These are phyloP conservation scores for Scutellaria baicalensis DNA, from an alignment of 257 asterid genomes.

Conservation along the genomic window DNA sequence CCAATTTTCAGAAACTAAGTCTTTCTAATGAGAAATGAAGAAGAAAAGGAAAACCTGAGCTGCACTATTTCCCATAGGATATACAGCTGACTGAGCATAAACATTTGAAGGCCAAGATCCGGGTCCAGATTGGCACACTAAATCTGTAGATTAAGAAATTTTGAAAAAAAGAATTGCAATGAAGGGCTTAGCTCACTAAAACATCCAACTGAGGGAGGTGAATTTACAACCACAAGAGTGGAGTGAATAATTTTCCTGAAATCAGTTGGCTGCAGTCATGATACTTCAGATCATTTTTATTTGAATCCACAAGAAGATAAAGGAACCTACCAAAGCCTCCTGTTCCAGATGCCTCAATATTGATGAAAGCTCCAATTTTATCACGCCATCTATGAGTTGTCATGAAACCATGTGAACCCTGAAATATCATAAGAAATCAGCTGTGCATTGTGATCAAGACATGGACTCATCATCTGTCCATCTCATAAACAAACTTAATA, in stretches of 20 bases:
- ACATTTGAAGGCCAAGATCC: slow-evolving; percentile 91
- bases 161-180: slow-evolving; percentile 11
- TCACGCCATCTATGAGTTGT: slow-evolving; percentile 90
- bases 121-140: slow-evolving; percentile 99
- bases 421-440: slow-evolving; percentile 22
- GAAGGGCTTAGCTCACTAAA: slow-evolving; percentile 6
- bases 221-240: slow-evolving; percentile 1
- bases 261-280: slow-evolving; percentile 1
- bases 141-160: slow-evolving; percentile 48
- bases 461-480: background rate
- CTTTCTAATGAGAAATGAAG: slow-evolving; percentile 10
- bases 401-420: slow-evolving; percentile 99
- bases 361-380: slow-evolving; percentile 81
- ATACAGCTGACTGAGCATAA: slow-evolving; percentile 79
- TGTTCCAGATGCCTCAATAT: slow-evolving; percentile 94
- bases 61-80: slow-evolving; percentile 98
- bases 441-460: slow-evolving; percentile 1
- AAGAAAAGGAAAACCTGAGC: slow-evolving; percentile 67
- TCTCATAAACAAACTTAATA: background rate
- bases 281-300: slow-evolving; percentile 3
- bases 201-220: slow-evolving; percentile 9
- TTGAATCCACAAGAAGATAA: slow-evolving; percentile 9
- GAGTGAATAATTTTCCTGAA: background rate
- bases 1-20: background rate
- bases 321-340: slow-evolving; percentile 79